Base-by-base conservation (phyloP, 2,329 filamentous ascomycete genomes). In the Ambrosiella xylebori region DNA sequence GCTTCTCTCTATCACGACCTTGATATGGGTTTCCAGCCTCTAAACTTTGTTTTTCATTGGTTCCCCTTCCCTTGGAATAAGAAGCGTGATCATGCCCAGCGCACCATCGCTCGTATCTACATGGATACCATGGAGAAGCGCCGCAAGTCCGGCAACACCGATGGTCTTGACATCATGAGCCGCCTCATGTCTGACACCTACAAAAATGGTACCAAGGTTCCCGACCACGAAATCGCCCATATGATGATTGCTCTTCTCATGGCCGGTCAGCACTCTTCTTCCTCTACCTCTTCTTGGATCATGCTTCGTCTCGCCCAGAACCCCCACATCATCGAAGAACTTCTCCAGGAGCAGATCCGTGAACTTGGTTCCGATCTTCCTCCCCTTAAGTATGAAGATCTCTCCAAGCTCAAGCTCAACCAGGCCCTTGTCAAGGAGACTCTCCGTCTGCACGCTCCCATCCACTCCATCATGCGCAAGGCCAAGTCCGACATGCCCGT, bases 191-290 rank as follows among this genome's bases (percentile, higher is more conserved):
- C 81, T 64, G 88, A 83, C 65, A 77, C 74, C 27, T 95, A 95
- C 78, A 95, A 94, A 74, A 80, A 91, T 64, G 88, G 88, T 64
- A 81, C 74, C 44, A 75, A 76, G 5, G 77, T 94, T n/a, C 85
- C 88, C 13, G 88, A 95, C 66, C 77, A 85, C 65, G 88, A 95
- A 70, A 79, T 94, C 60, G 88, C 88, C 19, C 85, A 93, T 71
- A 91, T 95, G 80, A 91, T 95, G 86, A 95, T 95, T 70, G 88
- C 88, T 5, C 78, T 95, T 19, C 80, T 95, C 62, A 94, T 95
- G 88, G 88, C 87, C 60, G 88, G 88, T 58, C 88, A 95, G 68
- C 88, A 95, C 73, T 91, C 86, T 1, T 91, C 87, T 1, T 88
- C 88, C 3, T 88, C 87, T 17, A 90, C 86, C 44, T 84, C 81